Evolutionary conservation across 208 protist genomes (phyloP).

Genomic region (Trypanosoma boissoni): DNA sequence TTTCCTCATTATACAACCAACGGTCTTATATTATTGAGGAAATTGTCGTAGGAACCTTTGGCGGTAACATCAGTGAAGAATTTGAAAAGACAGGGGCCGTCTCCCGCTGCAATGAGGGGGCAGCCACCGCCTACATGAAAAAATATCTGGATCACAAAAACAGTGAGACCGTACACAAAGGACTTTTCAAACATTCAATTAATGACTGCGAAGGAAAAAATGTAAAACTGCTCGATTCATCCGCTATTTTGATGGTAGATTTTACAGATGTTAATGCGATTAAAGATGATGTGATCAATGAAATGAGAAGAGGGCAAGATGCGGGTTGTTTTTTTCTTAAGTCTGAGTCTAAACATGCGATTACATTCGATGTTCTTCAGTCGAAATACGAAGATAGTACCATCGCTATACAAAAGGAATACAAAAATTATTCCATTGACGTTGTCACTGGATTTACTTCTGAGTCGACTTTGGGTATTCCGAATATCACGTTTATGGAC

Average conservation of each 20-base stretch:
- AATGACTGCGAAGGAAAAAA: too few species aligned
- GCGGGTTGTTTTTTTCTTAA: neutral
- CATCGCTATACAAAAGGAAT: neutral
- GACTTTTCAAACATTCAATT: too few species aligned
- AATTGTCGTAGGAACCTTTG: conserved; percentile 28
- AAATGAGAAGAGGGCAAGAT: neutral
- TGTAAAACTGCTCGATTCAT: too few species aligned
- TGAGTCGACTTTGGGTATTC: neutral
- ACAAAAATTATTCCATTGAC: neutral
- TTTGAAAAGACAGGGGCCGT: conserved; percentile 1
- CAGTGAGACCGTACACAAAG: neutral
- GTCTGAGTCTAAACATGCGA: neutral
- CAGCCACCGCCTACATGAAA: conserved; percentile 19
- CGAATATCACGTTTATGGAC: conserved; percentile 5
- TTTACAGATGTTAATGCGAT: too few species aligned
- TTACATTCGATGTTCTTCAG: neutral
- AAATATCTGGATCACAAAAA: neutral
- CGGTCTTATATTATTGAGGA: conserved; percentile 25
- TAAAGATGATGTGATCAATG: neutral
- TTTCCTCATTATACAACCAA: conserved; percentile 23
- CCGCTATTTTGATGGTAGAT: too few species aligned
- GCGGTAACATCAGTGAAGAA: conserved; percentile 8
- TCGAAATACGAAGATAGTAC: neutral
- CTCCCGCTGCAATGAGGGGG: conserved; percentile 23
- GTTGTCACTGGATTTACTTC: neutral